Percentiles rank a stretch among this genome's conserved stretches.
Conservation (phyloP, 495 filamentous ascomycete genomes). For the Rostrohypoxylon terebratum region DNA sequence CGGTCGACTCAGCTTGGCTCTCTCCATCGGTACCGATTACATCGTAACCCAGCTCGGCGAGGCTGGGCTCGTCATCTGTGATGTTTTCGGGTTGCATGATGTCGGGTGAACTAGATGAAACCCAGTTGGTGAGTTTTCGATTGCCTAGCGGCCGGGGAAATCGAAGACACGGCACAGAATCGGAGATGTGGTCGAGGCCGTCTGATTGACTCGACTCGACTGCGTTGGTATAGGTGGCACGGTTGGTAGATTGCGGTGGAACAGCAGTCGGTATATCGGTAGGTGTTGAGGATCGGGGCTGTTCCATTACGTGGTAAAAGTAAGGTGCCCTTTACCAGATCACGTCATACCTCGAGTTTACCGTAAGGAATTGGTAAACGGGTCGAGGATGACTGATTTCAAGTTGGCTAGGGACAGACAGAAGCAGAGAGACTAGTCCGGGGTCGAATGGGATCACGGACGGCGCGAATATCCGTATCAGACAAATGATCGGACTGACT, state of each 20-base stretch:
- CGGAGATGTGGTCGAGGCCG: conserved; percentile 38
- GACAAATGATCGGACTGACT: conserved; percentile 13
- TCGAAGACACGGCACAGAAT: conserved; percentile 57
- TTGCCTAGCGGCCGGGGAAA: conserved; percentile 64
- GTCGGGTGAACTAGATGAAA: conserved; percentile 62
- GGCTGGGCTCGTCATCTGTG: conserved; percentile 55
- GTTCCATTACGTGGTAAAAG: conserved; percentile 60
- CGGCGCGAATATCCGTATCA: conserved; percentile 24
- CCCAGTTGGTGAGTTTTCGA: conserved; percentile 63
- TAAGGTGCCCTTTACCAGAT: conserved; percentile 50
- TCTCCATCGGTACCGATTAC: conserved; percentile 66
- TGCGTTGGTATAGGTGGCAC: conserved; percentile 24
- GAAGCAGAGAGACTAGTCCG: conserved; percentile 15
- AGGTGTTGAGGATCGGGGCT: conserved; percentile 45
- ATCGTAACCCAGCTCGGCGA: conserved; percentile 69
- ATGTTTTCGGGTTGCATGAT: conserved; percentile 60
- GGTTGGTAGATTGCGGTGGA: conserved; percentile 32
- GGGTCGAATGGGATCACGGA: conserved; percentile 15
- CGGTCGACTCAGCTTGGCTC: conserved; percentile 55
- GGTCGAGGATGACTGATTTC: conserved; percentile 43
- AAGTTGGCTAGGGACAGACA: conserved; percentile 36
- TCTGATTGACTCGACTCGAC: conserved; percentile 29
- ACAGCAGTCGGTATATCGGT: conserved; percentile 45
- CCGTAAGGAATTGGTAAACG: conserved; percentile 41
- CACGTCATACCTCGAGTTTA: conserved; percentile 53